Base-by-base conservation (phyloP, 2,329 filamentous ascomycete genomes). In the Colletotrichum sojae region DNA sequence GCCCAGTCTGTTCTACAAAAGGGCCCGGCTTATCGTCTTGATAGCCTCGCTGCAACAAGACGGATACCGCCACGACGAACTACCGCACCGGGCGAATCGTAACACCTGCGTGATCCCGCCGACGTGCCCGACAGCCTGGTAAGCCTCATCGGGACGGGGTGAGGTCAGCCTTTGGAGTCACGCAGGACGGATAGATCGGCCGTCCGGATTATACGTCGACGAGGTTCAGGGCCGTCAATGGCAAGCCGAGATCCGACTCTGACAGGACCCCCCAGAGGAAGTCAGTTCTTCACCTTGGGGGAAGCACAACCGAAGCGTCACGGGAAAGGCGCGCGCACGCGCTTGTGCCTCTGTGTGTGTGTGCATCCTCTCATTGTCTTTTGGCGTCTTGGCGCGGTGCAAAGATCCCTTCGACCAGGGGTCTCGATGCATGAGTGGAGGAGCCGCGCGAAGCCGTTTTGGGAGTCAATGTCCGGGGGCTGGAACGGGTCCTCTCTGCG, bases 401-500 rank as follows among this genome's bases (percentile, higher is more conserved):
- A 67, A 67, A 67, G 25, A 63, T 67, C 15, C 64, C 64, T 46
- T 46, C 31, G 20, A 4, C 36, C 18, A 48, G 59, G 31, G 49
- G 27, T 25, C 27, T 31, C 27, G 27, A 9, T 31, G 27, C 27
- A 31, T 31, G 9, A 31, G 27, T 10, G 27, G 27, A 31, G 48
- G 46, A 20, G 25, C 25, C 13, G 22, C 46, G 53, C 53, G 52
- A 49, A 20, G 18, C 65, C 65, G 48, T 54, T 68, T 53, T 22
- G 59, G 54, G 65, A 18, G 39, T n/a, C 39, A 57, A 48, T 64
- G 65, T 58, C 65, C 53, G 60, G 57, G 27, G 53, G 65, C 59
- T 53, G 46, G 65, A 53, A 58, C 53, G n/a, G 16, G 45, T 15
- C n/a, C 40, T 22, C 43, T 40, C 45, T 40, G 36, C 52, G 27